Percentiles rank a stretch among this genome's conserved stretches.
Conservation (phyloP, 2,329 filamentous ascomycete species). For the Hymenoscyphus occultus region DNA sequence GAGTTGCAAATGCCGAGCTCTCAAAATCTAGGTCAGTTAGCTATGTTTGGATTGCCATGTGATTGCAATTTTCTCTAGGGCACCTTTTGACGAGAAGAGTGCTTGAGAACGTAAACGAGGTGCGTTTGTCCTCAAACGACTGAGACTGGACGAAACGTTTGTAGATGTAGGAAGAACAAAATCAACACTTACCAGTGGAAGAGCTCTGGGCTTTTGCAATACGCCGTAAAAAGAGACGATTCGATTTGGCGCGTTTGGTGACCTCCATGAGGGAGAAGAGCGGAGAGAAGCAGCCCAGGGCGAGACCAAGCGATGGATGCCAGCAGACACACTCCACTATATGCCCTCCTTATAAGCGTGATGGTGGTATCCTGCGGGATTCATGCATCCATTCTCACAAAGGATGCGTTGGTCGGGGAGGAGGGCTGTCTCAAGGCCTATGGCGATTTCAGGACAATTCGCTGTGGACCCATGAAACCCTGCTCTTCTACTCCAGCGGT, state of each 20-base stretch:
- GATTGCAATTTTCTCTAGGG: not conserved
- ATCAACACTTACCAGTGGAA: not conserved
- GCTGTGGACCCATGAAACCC: not conserved
- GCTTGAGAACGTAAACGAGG: not conserved
- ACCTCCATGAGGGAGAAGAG: constrained; percentile 3
- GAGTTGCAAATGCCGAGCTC: not conserved
- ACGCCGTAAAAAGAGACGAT: not conserved
- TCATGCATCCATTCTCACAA: constrained; percentile 11
- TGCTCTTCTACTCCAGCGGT: not conserved
- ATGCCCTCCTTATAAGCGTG: not conserved
- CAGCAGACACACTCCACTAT: constrained; percentile 1
- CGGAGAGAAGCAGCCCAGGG: not conserved
- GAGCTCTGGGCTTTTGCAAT: not conserved
- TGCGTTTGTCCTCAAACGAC: not conserved
- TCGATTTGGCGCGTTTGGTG: not conserved
- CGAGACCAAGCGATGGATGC: not conserved
- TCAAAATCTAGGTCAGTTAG: not conserved
- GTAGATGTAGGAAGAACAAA: not conserved
- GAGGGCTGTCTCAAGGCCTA: constrained; percentile 1
- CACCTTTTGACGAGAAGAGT: not conserved
- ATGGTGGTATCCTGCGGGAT: constrained; percentile 7
- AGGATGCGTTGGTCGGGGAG: not conserved
- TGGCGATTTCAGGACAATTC: constrained; percentile 8
- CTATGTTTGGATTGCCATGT: not conserved
- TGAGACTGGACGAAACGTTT: not conserved